Evolutionary conservation across 1,139 yeast species (phyloP), one percentile per base, ranked within the genome.

Genomic region (Yamadazyma oceani): DNA sequence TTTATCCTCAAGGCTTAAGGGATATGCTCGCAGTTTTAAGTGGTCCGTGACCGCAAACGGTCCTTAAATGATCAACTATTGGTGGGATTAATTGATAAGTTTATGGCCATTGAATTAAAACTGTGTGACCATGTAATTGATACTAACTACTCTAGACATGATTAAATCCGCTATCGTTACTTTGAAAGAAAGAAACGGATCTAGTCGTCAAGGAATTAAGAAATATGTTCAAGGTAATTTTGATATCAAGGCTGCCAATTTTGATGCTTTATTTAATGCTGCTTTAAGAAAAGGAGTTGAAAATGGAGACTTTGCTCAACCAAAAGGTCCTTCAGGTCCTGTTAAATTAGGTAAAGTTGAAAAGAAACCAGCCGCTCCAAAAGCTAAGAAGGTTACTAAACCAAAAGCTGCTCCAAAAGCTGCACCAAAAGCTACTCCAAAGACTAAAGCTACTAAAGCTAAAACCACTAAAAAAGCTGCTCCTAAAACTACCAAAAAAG

Each of bases 291-390:
- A 81, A 59, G 95, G 95, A 44, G 94, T 88, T 45, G 82, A 76
- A 41, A 61, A 78, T 19, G 95, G 88, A 37, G 85, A 80, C 39
- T 85, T 89, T 53, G 62, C 77, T 34, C 96, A 86, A 65, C 96
- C 96, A 58, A 88, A 87, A 70, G 96, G 96, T 43, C 80, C 88
- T 14, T 78, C 86, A 21, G 89, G 89, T 32, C 84, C 88, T 22
- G 80, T 82, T 48, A 82, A 82, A 63, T 62, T 80, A 48, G 45
- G 40, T 31, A 48, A 47, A 30, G 31, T 29, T 12, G 49, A 47
- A 21, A 45, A 45, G 72, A 61, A 62, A 47, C 36, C 41, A 21
- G 34, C 40, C 10, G 25, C 43, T 21, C 31, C 30, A 8, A 31
- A 33, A 17, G 39, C 55, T 40, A 55, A 45, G 34, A 44, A 42